Evolutionary conservation across 108 stramenopile genomes (phyloP), one percentile per base, ranked within the genome.

Genomic region (Skeletonema potamos): DNA sequence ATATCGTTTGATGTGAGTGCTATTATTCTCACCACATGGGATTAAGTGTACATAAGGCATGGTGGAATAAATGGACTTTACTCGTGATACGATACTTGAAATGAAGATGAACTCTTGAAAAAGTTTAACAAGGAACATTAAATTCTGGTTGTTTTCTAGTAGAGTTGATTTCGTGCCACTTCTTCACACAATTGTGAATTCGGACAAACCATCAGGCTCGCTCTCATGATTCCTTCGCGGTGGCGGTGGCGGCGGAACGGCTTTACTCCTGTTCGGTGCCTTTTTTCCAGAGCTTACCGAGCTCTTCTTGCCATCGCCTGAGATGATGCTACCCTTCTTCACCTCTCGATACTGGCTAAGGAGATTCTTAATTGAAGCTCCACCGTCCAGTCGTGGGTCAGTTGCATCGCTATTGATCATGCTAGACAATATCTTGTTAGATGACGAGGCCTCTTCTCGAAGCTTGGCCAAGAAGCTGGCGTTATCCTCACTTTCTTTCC

Each of bases 341-440:
- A 79, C 78, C 51, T 79, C 78, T 55, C 78, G 60, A 64, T 79
- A 79, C 61, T 79, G 78, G 27, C 62, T 57, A 11, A 79, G 70
- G 12, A 79, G 20, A 72, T 65, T 72, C 46, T 79, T 79, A 27
- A 79, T 79, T 4, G 78, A 79, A n/a, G 78, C 78, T 8, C 78
- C 78, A 60, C 65, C 78, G 22, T 79, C 78, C 66, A 79, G 58
- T 24, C 71, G 70, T 27, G 78, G 78, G 48, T 79, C 78, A 24
- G 59, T 72, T 27, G 71, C 32, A 36, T 56, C 26, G 9, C 20
- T 28, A 17, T 10, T 34, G 10, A 26, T 26, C 29, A 30, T 17
- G 22, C 51, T 26, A 22, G 69, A 41, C 71, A 79, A 67, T 63
- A 68, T 68, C 11, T 55, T 51, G 61, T 67, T 72, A 11, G 78